Percentiles rank a stretch among this genome's conserved stretches.
phyloP scores from a whole-genome alignment of 768 basidiomycete species.

The Trametes cingulata region DNA sequence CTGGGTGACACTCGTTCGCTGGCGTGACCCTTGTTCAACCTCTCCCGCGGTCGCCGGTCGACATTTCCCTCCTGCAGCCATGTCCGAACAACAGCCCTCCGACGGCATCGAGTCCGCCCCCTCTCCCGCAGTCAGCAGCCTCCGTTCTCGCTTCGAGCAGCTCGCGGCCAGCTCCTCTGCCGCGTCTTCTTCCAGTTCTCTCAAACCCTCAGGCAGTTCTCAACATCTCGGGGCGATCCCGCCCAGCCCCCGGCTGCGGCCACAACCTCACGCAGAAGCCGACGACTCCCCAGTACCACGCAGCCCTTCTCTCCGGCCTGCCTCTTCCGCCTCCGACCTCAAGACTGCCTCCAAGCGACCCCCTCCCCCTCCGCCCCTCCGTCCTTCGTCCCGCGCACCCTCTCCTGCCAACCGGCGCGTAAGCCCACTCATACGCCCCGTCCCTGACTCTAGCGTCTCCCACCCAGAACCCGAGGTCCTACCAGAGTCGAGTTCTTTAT shows the following conservation, averaged over 20 bases:
- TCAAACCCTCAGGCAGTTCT: slow-evolving; percentile 11
- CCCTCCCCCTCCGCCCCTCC: slow-evolving; percentile 62
- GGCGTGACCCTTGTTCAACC: not conserved
- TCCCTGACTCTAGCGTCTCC: slow-evolving; percentile 34
- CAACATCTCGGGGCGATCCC: slow-evolving; percentile 23
- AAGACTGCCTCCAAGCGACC: slow-evolving; percentile 43
- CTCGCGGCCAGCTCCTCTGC: slow-evolving; percentile 47
- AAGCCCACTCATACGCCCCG: slow-evolving; percentile 55
- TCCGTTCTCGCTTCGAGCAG: slow-evolving; percentile 72
- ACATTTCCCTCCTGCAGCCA: slow-evolving; percentile 14
- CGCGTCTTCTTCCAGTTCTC: slow-evolving; percentile 6
- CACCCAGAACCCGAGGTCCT: not conserved
- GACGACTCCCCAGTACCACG: slow-evolving; percentile 27
- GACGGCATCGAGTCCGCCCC: slow-evolving; percentile 53
- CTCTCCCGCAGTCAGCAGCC: slow-evolving; percentile 64
- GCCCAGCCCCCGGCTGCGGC: slow-evolving; percentile 36
- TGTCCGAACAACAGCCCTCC: slow-evolving; percentile 19
- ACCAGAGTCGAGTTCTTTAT: not conserved
- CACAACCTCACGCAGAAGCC: slow-evolving; percentile 40
- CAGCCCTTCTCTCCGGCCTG: slow-evolving; percentile 42
- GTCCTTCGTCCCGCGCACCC: slow-evolving; percentile 32
- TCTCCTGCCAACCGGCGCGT: slow-evolving; percentile 44
- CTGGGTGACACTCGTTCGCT: not conserved
- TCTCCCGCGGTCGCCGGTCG: slow-evolving; percentile 15
- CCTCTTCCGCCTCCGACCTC: slow-evolving; percentile 58